These are phyloP conservation scores for Castanea crenata DNA, from an alignment of 306 rosid species.

Conservation along the genomic window DNA sequence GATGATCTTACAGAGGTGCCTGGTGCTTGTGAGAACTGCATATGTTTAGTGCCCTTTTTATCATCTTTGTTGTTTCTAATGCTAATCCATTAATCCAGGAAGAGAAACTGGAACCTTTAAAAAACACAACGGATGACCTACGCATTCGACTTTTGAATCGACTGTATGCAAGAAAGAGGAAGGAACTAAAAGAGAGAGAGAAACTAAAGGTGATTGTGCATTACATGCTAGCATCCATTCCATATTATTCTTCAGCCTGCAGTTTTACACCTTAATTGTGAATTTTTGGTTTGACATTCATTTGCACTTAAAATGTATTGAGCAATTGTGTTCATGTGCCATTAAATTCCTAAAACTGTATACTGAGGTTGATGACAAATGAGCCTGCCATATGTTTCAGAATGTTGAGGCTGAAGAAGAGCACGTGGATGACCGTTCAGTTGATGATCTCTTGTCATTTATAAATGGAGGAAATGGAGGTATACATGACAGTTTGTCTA, in stretches of 20 bases:
- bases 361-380: conserved; percentile 1
- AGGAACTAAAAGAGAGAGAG: conserved; percentile 85
- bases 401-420: conserved; percentile 72
- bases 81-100: conserved; percentile 54
- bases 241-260: neutral
- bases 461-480: conserved; percentile 83
- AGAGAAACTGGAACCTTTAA: conserved; percentile 91
- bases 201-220: conserved; percentile 68
- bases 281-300: neutral
- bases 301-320: neutral
- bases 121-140: conserved; percentile 83
- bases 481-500: conserved; percentile 20
- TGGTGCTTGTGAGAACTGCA: conserved; percentile 35
- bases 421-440: conserved; percentile 80
- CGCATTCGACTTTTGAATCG: conserved; percentile 92
- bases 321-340: neutral
- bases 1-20: conserved; percentile 98
- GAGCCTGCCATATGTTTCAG: conserved; percentile 44
- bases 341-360: neutral
- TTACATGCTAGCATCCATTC: conserved; percentile 26
- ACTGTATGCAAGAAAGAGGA: conserved; percentile 87
- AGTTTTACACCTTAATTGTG: conserved; percentile 13
- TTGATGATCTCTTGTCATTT: conserved; percentile 90
- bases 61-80: conserved; percentile 30
- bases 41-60: conserved; percentile 23